Evolutionary conservation across 139 green algal genomes (phyloP).

Genomic region (Chlamydomonas urium): DNA sequence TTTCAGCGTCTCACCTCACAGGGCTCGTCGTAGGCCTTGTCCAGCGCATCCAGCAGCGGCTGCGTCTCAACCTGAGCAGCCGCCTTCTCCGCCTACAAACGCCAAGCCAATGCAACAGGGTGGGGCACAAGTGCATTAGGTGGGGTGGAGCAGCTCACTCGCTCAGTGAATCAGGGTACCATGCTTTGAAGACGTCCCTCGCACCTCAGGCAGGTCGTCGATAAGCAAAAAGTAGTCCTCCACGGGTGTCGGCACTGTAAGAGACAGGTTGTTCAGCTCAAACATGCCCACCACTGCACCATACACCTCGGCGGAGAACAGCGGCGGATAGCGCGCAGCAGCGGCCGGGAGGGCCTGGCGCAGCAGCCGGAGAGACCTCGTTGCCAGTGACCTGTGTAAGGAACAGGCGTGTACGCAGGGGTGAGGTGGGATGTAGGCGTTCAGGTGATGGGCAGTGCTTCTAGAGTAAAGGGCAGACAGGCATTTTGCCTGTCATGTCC

Average conservation of each 20-base stretch:
- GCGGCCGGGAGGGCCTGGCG: conserved; percentile 17
- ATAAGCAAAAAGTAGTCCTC: conserved; percentile 64
- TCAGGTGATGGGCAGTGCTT: no score
- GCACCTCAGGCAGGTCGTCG: conserved; percentile 27
- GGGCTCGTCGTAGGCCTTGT: conserved; percentile 49
- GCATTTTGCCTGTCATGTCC: no score
- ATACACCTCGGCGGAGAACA: conserved; percentile 59
- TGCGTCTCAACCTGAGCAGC: conserved; percentile 24
- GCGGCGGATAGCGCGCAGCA: background rate
- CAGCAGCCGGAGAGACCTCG: conserved; percentile 74
- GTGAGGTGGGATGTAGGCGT: no score
- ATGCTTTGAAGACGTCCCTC: no score
- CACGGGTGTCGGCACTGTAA: conserved; percentile 61
- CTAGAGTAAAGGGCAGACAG: no score
- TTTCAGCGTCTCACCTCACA: conserved; percentile 40
- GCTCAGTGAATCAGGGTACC: no score
- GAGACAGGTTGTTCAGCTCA: conserved; percentile 92
- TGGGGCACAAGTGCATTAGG: no score
- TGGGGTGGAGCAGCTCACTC: no score
- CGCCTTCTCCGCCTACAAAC: conserved; percentile 20
- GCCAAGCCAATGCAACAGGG: no score
- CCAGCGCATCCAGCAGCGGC: conserved; percentile 70
- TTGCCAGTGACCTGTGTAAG: conserved; percentile 57
- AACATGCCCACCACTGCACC: conserved; percentile 89
- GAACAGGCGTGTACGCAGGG: no score